A percentile compares a stretch with the other conserved stretches of the same genome.
These are phyloP conservation scores for Rhizopogon vulgaris DNA, from an alignment of 768 basidiomycete genomes.

Conservation along the genomic window DNA sequence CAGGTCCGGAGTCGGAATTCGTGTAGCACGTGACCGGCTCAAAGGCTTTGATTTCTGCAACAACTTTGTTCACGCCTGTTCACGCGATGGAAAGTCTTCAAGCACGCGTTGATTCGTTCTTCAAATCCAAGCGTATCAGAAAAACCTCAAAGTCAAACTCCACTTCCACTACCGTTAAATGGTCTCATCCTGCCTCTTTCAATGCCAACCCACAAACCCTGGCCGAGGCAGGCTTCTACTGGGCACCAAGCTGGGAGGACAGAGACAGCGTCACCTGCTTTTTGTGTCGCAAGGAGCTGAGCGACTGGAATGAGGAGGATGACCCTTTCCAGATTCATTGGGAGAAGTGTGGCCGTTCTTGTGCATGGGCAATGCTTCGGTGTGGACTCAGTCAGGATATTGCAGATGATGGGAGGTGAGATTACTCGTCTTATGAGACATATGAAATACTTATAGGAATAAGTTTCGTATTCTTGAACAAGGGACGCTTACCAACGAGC, in stretches of 20 bases:
- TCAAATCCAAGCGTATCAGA: conserved; percentile 54
- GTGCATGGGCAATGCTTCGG: conserved; percentile 77
- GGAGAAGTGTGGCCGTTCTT: conserved; percentile 55
- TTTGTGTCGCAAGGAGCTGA: conserved; percentile 74
- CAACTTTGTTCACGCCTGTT: conserved; percentile 5
- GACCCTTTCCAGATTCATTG: conserved; percentile 85
- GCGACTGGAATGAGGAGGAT: conserved; percentile 80
- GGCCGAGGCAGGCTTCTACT: conserved; percentile 90
- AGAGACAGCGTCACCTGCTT: conserved; percentile 80
- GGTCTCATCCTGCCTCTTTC: conserved; percentile 68
- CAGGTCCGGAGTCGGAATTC: too few relatives aligned
- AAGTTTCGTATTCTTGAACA: conserved; percentile 57
- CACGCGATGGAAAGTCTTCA: conserved; percentile 46
- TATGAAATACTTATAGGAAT: not conserved
- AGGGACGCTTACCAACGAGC: conserved; percentile 56
- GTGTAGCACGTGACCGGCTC: not conserved
- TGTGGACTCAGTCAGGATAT: conserved; percentile 63
- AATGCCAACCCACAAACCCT: conserved; percentile 68
- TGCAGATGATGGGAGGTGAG: conserved; percentile 52
- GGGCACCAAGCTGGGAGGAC: conserved; percentile 58
- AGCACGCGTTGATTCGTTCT: conserved; percentile 63
- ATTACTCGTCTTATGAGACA: not conserved
- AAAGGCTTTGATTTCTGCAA: not conserved
- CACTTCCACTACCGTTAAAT: conserved; percentile 46
- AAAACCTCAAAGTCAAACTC: conserved; percentile 41